Conservation (phyloP, 169 alveolate species). For the Neospora caninum region DNA sequence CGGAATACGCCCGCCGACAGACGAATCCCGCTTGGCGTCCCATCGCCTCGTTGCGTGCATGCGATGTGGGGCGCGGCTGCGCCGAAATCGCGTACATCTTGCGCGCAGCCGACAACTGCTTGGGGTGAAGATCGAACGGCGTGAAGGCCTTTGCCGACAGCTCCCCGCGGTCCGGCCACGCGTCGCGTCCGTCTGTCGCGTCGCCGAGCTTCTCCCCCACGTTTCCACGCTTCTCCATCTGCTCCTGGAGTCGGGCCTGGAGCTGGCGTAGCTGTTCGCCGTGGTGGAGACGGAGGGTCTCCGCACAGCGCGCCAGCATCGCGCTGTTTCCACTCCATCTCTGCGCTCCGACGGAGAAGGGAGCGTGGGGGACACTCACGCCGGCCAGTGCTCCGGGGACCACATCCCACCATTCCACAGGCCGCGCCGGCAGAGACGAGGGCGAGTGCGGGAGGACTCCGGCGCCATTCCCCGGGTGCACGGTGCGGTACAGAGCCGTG, state of each 20-base stretch:
- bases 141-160: no score
- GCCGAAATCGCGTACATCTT: no score
- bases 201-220: background rate
- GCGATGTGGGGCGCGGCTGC: no score
- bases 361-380: background rate
- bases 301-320: background rate
- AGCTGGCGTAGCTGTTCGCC: background rate
- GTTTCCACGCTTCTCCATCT: background rate
- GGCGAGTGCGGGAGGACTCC: background rate
- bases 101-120: no score
- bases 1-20: no score
- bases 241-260: background rate
- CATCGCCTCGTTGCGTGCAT: no score
- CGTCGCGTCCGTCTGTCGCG: background rate
- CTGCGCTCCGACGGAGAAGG: background rate
- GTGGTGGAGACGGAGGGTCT: background rate
- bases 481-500: background rate
- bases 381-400: background rate
- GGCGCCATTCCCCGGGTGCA: no score
- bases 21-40: no score
- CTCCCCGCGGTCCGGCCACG: no score
- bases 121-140: no score
- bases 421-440: background rate
- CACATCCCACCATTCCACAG: background rate
- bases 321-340: background rate